Evolutionary conservation across 192 early-diverging fungal species (phyloP).

Genomic region (Phlyctochytrium arcticum): DNA sequence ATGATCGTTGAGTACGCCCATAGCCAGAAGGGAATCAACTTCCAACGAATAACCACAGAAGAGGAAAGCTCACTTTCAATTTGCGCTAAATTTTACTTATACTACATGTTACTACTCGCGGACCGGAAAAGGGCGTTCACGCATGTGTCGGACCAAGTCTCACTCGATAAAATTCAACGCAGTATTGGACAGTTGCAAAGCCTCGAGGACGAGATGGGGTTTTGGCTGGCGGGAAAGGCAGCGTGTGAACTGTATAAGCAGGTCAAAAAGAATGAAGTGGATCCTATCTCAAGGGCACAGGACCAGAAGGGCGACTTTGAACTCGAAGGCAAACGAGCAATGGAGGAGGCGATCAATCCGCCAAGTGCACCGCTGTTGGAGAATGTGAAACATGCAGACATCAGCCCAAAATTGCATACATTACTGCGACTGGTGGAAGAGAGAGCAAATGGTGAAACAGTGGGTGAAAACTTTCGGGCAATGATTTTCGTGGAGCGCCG

Average conservation of each 20-base stretch:
- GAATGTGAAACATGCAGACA: slow-evolving; percentile 15
- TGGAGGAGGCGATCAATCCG: no score
- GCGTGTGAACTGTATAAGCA: background rate
- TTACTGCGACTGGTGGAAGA: slow-evolving; percentile 30
- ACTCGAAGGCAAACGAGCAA: background rate
- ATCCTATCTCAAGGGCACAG: background rate
- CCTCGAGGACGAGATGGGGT: slow-evolving; percentile 18
- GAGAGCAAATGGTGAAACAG: background rate
- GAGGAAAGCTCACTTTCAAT: background rate
- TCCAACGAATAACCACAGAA: background rate
- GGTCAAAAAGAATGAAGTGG: background rate
- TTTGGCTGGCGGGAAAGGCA: slow-evolving; percentile 26
- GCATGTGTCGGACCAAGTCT: background rate
- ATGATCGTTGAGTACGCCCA: slow-evolving; percentile 32
- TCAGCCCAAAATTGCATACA: slow-evolving; percentile 32
- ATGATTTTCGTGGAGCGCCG: slow-evolving; percentile 81
- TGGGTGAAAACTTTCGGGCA: slow-evolving; percentile 59
- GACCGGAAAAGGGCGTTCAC: background rate
- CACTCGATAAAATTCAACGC: slow-evolving; percentile 3
- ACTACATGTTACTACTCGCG: slow-evolving; percentile 1
- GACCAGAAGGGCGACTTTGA: background rate
- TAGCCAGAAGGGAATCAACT: background rate
- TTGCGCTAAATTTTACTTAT: background rate
- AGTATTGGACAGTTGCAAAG: background rate
- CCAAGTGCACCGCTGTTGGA: background rate